phyloP scores from a whole-genome alignment of 352 stramenopile species.

The Pythium dissimile region DNA sequence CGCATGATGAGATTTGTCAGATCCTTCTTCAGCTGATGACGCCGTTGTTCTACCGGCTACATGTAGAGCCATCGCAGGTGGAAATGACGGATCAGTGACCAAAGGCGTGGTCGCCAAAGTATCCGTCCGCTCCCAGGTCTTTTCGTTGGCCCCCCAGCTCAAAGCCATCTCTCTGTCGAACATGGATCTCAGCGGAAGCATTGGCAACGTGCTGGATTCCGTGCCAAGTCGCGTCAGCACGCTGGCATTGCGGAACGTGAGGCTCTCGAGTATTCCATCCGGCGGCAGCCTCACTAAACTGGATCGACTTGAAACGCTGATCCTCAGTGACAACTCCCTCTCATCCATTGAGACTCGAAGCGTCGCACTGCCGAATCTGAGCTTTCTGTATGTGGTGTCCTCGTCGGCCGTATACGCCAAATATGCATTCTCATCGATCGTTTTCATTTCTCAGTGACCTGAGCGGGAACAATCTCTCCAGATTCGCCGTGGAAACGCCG shows the following conservation, averaged over 20 bases:
- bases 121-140: neutral
- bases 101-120: slow-evolving; percentile 2
- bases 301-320: neutral
- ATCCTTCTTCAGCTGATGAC: too few relatives aligned
- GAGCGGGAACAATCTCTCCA: neutral
- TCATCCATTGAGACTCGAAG: neutral
- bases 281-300: neutral
- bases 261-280: neutral
- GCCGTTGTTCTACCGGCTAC: neutral
- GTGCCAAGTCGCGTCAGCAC: neutral
- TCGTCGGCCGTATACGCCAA: neutral
- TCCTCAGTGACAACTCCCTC: neutral
- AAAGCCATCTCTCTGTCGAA: neutral
- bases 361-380: neutral
- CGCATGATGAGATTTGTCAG: too few relatives aligned
- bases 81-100: neutral
- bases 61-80: slow-evolving; percentile 9
- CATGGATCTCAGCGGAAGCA: neutral
- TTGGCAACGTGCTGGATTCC: neutral
- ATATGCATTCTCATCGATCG: too few relatives aligned
- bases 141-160: neutral
- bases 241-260: neutral
- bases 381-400: neutral
- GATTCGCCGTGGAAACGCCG: neutral
- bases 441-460: too few relatives aligned